Percentiles rank a stretch among this genome's conserved stretches.
Conservation (phyloP, 805 yeast genomes). For the Pichia gijzeniarum region DNA sequence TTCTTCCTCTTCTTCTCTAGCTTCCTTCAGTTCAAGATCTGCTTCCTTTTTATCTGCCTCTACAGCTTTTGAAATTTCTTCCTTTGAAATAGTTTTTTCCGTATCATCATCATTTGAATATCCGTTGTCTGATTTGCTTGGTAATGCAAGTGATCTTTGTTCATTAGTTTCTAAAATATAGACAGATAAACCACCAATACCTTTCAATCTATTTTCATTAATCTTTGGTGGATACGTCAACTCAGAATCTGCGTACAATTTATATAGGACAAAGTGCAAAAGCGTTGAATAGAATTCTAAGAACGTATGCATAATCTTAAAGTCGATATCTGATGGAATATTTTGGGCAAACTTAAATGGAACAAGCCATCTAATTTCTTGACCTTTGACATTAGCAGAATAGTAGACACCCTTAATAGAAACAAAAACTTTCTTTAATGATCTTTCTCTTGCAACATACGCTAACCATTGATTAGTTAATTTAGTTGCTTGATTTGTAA, state of each 20-base stretch:
- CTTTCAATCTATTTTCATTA: constrained; percentile 64
- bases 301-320: constrained; percentile 94
- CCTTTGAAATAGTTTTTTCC: constrained; percentile 34
- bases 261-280: constrained; percentile 78
- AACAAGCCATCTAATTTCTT: constrained; percentile 90
- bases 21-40: constrained; percentile 17
- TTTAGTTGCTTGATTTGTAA: constrained; percentile 81
- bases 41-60: constrained; percentile 40
- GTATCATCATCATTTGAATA: constrained; percentile 21
- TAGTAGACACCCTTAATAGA: constrained; percentile 96
- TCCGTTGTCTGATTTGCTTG: constrained; percentile 20
- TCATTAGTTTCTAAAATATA: constrained; percentile 62
- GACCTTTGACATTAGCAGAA: constrained; percentile 85
- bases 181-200: constrained; percentile 84
- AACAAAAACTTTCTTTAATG: constrained; percentile 83
- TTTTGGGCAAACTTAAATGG: constrained; percentile 97
- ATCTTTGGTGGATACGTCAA: constrained; percentile 89
- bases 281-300: constrained; percentile 92
- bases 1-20: constrained; percentile 29
- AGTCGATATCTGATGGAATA: constrained; percentile 90
- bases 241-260: constrained; percentile 77
- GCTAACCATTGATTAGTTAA: constrained; percentile 96
- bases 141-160: constrained; percentile 32
- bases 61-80: constrained; percentile 45
- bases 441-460: constrained; percentile 76